Percentiles rank a stretch among this genome's conserved stretches.
Evolutionary conservation across 495 filamentous ascomycete species (phyloP).

Genomic region (Penicillium manginii): DNA sequence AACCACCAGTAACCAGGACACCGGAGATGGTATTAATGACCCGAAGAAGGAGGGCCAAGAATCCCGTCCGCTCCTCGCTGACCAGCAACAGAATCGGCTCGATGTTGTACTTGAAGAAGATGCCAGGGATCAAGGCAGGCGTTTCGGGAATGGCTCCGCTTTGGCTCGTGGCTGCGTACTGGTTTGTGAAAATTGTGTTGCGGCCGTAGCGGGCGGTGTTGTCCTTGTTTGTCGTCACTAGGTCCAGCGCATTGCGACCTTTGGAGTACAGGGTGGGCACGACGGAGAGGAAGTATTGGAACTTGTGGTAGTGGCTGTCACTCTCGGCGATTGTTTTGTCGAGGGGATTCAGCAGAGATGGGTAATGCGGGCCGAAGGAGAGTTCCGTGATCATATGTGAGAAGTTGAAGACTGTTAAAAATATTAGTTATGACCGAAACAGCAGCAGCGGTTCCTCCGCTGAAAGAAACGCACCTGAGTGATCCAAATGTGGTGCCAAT

Average conservation of each 20-base stretch:
- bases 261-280: conserved; percentile 92
- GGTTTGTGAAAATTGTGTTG: conserved; percentile 85
- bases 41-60: conserved; percentile 76
- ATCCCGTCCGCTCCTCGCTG: conserved; percentile 75
- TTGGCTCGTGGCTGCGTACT: conserved; percentile 95
- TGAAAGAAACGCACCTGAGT: conserved; percentile 61
- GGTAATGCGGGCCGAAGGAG: conserved; percentile 95
- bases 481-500: conserved; percentile 79
- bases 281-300: conserved; percentile 96
- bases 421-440: neutral
- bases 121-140: conserved; percentile 70
- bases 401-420: conserved; percentile 72
- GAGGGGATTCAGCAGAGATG: conserved; percentile 89
- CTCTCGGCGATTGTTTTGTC: conserved; percentile 84
- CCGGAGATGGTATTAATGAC: conserved; percentile 69
- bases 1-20: conserved; percentile 65
- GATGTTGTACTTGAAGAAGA: conserved; percentile 99
- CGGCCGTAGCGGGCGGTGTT: conserved; percentile 29
- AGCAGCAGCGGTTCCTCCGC: neutral
- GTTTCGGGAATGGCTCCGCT: conserved; percentile 67
- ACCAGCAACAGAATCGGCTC: conserved; percentile 91
- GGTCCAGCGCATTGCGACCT: conserved; percentile 53
- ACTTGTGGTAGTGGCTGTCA: conserved; percentile 84
- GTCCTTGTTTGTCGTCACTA: conserved; percentile 35
- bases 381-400: conserved; percentile 95